Base-by-base conservation (phyloP, 306 rosid genomes). In the Castanopsis chinensis region DNA sequence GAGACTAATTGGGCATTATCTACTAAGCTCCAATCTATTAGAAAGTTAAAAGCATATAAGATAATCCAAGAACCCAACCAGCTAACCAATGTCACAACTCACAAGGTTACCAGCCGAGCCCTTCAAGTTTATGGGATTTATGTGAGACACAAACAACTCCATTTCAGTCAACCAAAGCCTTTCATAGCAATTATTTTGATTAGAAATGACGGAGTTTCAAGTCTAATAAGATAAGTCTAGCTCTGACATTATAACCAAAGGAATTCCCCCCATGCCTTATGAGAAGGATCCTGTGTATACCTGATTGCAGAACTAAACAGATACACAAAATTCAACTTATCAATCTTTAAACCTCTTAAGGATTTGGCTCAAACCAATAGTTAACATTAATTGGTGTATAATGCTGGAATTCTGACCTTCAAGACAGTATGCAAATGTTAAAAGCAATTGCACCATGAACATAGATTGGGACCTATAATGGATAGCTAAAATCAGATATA, bases 181-280 rank as follows among this genome's bases (percentile, higher is more conserved):
- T 52, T 81, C 2, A 70, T 33, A n/a, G 37, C 15, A 14, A 33
- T 21, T 56, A 58, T 37, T 28, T 81, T 76, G 25, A 23, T 56
- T 14, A 56, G 49, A 51, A 20, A 52, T 23, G 21, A 28, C 2
- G 56, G 45, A 33, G 20, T 45, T 57, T 13, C 53, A 41, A 21
- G 59, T 60, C 25, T 37, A 63, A 27, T 28, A 76, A 51, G 73
- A 58, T 0, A 30, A 75, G 55, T 59, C 72, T 54, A 92, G 97
- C 97, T 94, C 98, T 51, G 97, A 94, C 97, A 94, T 92, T 84
- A 94, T 89, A 75, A 92, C 90, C 97, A 97, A 94, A 3, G 97
- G 97, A 86, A 92, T 92, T 81, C 91, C 97, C 80, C 93, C 97
- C 87, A 92, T 94, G 75, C 97, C 94, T 56, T 90, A 74, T 15